A percentile compares a stretch with the other conserved stretches of the same genome.
These are phyloP conservation scores for Paecilomyces sp. DNA, from an alignment of 2,329 filamentous ascomycete genomes.

Conservation along the genomic window DNA sequence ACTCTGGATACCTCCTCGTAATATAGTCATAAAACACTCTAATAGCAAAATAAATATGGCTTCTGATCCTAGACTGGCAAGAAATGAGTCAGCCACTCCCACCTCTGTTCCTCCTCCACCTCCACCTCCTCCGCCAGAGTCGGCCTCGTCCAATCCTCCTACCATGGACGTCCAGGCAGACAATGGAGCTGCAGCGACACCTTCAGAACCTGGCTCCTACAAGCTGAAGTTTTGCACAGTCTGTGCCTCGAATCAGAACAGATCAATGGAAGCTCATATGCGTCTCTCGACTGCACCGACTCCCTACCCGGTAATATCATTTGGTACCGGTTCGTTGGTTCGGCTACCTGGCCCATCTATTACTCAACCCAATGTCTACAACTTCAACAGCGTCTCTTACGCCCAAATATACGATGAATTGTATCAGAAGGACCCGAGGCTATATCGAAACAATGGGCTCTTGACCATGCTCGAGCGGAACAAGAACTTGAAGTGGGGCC, in stretches of 20 bases:
- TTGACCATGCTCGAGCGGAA: slow-evolving; percentile 95
- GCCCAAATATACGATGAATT: slow-evolving; percentile 91
- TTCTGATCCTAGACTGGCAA: slow-evolving; percentile 45
- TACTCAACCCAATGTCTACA: slow-evolving; percentile 91
- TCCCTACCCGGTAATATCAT: slow-evolving; percentile 92
- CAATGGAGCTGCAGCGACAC: slow-evolving; percentile 6
- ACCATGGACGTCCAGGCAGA: slow-evolving; percentile 9
- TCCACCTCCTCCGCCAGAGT: slow-evolving; percentile 40
- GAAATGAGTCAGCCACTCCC: slow-evolving; percentile 37
- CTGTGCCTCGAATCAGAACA: slow-evolving; percentile 97
- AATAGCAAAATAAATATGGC: slow-evolving; percentile 31
- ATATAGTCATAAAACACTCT: slow-evolving; percentile 4
- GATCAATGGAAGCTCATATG: slow-evolving; percentile 99
- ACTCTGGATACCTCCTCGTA: background rate
- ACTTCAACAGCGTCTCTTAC: slow-evolving; percentile 96
- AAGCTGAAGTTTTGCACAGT: slow-evolving; percentile 97
- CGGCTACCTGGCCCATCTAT: slow-evolving; percentile 87
- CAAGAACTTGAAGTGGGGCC: slow-evolving; percentile 84
- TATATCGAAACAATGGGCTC: slow-evolving; percentile 89
- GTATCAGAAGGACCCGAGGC: slow-evolving; percentile 70
- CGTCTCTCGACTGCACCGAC: slow-evolving; percentile 77
- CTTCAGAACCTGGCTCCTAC: slow-evolving; percentile 45
- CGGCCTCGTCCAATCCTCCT: slow-evolving; percentile 21
- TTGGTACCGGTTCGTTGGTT: slow-evolving; percentile 91
- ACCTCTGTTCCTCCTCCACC: slow-evolving; percentile 43